phyloP scores from a whole-genome alignment of 2,329 filamentous ascomycete genomes.

The Ophiostoma populinum region DNA sequence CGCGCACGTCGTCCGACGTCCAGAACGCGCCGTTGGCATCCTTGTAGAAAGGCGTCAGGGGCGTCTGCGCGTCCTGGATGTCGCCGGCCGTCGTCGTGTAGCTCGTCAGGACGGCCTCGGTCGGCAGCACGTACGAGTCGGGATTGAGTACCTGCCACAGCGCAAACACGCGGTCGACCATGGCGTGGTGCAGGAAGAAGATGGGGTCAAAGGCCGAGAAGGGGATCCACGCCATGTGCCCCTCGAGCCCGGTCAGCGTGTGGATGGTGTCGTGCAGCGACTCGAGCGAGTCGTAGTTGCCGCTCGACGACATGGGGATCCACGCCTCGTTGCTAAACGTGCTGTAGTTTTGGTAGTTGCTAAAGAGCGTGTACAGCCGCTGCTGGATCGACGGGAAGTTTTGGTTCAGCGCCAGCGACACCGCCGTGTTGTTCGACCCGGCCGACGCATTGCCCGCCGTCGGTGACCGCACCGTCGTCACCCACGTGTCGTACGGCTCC shows the following conservation, averaged over 20 bases:
- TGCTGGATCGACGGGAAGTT: constrained; percentile 38
- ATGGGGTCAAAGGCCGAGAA: constrained; percentile 67
- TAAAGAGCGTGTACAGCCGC: constrained; percentile 50
- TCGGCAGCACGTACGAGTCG: constrained; percentile 44
- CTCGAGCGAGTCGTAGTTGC: constrained; percentile 45
- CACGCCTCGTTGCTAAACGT: constrained; percentile 53
- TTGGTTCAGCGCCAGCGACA: constrained; percentile 33
- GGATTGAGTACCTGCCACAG: constrained; percentile 65
- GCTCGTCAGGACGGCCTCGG: constrained; percentile 35
- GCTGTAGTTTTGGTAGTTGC: constrained; percentile 49
- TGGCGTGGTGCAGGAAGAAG: constrained; percentile 60
- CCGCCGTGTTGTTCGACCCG: constrained; percentile 39
- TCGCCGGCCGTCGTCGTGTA: constrained; percentile 41
- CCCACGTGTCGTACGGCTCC: constrained; percentile 42
- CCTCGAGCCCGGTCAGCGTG: constrained; percentile 37
- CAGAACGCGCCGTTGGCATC: constrained; percentile 43
- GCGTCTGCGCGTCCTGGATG: constrained; percentile 34
- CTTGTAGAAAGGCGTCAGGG: constrained; percentile 51
- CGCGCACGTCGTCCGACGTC: constrained; percentile 45
- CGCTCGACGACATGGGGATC: constrained; percentile 28
- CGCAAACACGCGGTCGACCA: constrained; percentile 57
- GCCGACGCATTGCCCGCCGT: constrained; percentile 22
- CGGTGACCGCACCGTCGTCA: constrained; percentile 41
- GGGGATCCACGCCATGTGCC: constrained; percentile 53
- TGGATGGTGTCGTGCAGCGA: constrained; percentile 48